Conservation (phyloP, 75 land plant genomes). For the Selaginella moellendorffii region DNA sequence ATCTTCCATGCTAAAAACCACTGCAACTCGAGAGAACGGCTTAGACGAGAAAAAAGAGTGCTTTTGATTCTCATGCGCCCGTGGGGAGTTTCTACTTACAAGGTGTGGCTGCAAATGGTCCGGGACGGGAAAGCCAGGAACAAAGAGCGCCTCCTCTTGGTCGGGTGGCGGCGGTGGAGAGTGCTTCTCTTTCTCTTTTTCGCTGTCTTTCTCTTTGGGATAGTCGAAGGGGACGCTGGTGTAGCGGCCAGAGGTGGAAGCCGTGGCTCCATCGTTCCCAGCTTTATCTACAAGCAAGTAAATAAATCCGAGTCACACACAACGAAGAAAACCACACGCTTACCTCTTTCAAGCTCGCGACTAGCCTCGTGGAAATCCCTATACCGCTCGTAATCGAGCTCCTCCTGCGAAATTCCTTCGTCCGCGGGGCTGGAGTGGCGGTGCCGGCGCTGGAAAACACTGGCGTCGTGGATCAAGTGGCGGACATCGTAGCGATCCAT, state of each 20-base stretch:
- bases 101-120: slow-evolving; percentile 37
- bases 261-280: not conserved
- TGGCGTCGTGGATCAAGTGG: slow-evolving; percentile 46
- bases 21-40: slow-evolving; percentile 3
- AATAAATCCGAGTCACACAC: not conserved
- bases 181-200: not conserved
- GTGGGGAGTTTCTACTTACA: slow-evolving; percentile 29
- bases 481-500: slow-evolving; percentile 88
- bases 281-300: slow-evolving; percentile 21
- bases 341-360: not conserved
- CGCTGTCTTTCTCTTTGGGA: slow-evolving; percentile 13
- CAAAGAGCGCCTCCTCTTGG: slow-evolving; percentile 15
- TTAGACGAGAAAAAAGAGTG: no score
- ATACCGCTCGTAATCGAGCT: slow-evolving; percentile 53
- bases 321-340: not conserved
- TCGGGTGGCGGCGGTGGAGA: not conserved
- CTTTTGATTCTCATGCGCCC: not conserved
- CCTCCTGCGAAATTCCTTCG: slow-evolving; percentile 16
- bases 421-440: slow-evolving; percentile 13
- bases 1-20: not conserved
- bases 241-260: not conserved
- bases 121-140: slow-evolving; percentile 62
- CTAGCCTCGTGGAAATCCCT: slow-evolving; percentile 32
- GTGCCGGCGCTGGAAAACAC: slow-evolving; percentile 15
- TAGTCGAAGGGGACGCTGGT: slow-evolving; percentile 10